A percentile compares a stretch with the other conserved stretches of the same genome.
These are phyloP conservation scores for Sporormia fimetaria DNA, from an alignment of 495 filamentous ascomycete genomes.

Conservation along the genomic window DNA sequence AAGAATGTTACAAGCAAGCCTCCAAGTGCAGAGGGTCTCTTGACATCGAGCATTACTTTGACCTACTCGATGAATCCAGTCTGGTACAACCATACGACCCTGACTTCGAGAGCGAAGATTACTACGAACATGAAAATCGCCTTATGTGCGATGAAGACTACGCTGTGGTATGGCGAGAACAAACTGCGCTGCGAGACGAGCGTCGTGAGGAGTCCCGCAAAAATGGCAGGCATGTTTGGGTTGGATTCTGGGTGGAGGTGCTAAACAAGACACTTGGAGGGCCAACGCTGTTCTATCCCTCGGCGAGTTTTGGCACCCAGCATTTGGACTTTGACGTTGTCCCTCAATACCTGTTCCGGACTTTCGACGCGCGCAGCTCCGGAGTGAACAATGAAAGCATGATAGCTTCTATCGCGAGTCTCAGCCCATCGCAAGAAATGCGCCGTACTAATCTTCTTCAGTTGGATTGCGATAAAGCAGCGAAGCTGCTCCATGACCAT, in stretches of 20 bases:
- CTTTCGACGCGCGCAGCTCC: constrained; percentile 6
- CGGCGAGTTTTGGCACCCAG: constrained; percentile 3
- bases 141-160: constrained; percentile 11
- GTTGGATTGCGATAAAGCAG: constrained; percentile 15
- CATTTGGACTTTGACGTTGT: background rate
- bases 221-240: constrained; percentile 7
- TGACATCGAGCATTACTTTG: constrained; percentile 1
- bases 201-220: background rate
- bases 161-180: background rate
- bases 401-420: constrained; percentile 12
- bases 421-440: constrained; percentile 6
- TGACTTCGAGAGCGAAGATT: constrained; percentile 17
- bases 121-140: constrained; percentile 18
- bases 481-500: constrained; percentile 25
- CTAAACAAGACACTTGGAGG: constrained; percentile 1
- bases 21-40: background rate
- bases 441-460: constrained; percentile 11
- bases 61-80: constrained; percentile 8
- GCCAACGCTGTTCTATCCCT: constrained; percentile 13
- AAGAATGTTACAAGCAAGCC: constrained; percentile 5
- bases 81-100: constrained; percentile 19
- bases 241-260: constrained; percentile 11
- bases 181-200: no score
- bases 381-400: constrained; percentile 9
- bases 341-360: constrained; percentile 15